Conservation (phyloP, 2,329 filamentous ascomycete genomes). For the Venturia nashicola region DNA sequence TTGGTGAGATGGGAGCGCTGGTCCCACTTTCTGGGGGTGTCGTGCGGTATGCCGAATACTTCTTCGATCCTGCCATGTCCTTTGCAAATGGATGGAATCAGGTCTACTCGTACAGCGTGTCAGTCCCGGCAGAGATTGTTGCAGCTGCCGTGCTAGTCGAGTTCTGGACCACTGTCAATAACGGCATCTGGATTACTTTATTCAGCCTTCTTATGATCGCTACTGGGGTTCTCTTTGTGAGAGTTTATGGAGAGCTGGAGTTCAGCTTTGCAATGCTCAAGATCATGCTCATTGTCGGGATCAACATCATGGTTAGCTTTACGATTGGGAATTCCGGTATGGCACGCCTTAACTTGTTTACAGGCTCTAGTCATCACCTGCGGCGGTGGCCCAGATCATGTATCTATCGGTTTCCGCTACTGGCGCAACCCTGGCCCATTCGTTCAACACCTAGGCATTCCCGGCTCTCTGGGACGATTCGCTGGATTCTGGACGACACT, state of each 20-base stretch:
- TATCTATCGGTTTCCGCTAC: slow-evolving; percentile 10
- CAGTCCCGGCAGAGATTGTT: slow-evolving; percentile 1
- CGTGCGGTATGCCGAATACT: slow-evolving; percentile 1
- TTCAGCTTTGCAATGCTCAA: slow-evolving; percentile 47
- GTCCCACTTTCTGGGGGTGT: slow-evolving; percentile 4
- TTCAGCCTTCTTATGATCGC: slow-evolving; percentile 2
- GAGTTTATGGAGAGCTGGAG: slow-evolving; percentile 37
- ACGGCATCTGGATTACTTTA: slow-evolving; percentile 5
- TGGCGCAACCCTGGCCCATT: slow-evolving; percentile 21
- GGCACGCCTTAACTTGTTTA: neutral
- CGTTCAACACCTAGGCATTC: slow-evolving; percentile 20
- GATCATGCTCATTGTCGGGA: slow-evolving; percentile 38
- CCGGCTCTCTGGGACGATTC: slow-evolving; percentile 25
- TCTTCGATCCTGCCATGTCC: slow-evolving; percentile 11
- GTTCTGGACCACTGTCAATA: slow-evolving; percentile 5
- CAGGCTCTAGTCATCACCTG: slow-evolving; percentile 8
- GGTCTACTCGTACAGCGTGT: neutral
- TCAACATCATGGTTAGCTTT: neutral
- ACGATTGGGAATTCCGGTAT: neutral
- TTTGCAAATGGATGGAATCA: slow-evolving; percentile 13
- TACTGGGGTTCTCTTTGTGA: slow-evolving; percentile 11
- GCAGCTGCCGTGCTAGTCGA: neutral
- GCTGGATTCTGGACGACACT: slow-evolving; percentile 31
- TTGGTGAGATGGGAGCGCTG: slow-evolving; percentile 9
- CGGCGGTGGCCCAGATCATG: slow-evolving; percentile 8